Percentiles rank a stretch among this genome's conserved stretches.
Conservation (phyloP, 2,329 filamentous ascomycete species). For the Aspergillus texensis region DNA sequence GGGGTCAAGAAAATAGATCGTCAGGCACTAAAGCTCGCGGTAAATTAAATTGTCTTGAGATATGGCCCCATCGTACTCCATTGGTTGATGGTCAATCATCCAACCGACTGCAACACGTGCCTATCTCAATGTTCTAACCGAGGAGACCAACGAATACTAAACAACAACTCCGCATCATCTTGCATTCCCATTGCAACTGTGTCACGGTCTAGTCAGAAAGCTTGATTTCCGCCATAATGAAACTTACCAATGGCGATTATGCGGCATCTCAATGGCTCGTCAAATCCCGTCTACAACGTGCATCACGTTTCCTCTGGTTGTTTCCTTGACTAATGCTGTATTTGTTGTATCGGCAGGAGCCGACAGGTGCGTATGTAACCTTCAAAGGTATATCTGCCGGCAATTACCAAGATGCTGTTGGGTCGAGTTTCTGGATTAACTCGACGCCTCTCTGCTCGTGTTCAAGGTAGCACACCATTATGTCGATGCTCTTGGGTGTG, state of each 20-base stretch:
- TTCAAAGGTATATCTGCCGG: constrained; percentile 1
- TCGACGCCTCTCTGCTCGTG: not conserved
- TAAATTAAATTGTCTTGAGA: not conserved
- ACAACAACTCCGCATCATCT: not conserved
- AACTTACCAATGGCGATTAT: not conserved
- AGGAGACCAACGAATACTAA: not conserved
- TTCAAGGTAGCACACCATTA: not conserved
- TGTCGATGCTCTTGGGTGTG: constrained; percentile 14
- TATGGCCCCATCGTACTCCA: not conserved
- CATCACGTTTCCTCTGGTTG: not conserved
- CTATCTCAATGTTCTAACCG: not conserved
- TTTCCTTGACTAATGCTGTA: not conserved
- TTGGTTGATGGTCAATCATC: not conserved
- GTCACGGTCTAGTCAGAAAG: not conserved
- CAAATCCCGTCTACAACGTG: constrained; percentile 8
- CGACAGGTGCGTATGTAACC: not conserved
- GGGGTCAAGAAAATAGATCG: not conserved
- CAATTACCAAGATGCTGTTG: not conserved
- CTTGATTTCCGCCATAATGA: not conserved
- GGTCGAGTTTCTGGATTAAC: not conserved
- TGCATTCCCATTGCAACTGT: constrained; percentile 1
- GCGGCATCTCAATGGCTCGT: constrained; percentile 5
- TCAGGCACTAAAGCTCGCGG: not conserved
- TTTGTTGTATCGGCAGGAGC: not conserved
- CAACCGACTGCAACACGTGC: constrained; percentile 2